Percentiles rank a stretch among this genome's conserved stretches.
These are phyloP conservation scores for Inonotus obliquus DNA, from an alignment of 1,284 basidiomycete species.

Conservation along the genomic window DNA sequence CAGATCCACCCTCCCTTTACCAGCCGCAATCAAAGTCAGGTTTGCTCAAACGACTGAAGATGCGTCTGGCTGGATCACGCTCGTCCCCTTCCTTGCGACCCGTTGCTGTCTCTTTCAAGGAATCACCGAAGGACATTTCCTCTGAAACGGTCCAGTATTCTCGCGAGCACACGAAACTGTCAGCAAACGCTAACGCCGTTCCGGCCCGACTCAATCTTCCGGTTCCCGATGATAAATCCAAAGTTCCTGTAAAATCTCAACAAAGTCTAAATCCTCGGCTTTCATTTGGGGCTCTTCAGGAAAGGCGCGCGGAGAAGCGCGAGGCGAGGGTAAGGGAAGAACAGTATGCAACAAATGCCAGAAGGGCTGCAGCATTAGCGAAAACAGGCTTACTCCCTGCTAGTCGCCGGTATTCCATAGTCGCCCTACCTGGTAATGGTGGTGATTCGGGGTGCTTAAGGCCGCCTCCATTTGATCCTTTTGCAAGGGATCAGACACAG, in stretches of 20 bases:
- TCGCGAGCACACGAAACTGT: not conserved
- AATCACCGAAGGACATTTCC: not conserved
- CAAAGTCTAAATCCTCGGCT: not conserved
- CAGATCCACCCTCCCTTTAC: not conserved
- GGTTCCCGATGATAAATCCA: not conserved
- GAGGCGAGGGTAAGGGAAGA: not conserved
- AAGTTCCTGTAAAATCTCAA: not conserved
- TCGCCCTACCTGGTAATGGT: not conserved
- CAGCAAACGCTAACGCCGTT: not conserved
- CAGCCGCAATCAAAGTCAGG: not conserved
- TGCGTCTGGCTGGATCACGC: not conserved
- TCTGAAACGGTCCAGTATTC: not conserved
- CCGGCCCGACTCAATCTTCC: not conserved
- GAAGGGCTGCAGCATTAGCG: conserved; percentile 3
- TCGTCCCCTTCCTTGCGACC: conserved; percentile 1
- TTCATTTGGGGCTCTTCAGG: not conserved
- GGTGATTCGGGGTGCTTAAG: not conserved
- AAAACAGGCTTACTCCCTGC: conserved; percentile 1
- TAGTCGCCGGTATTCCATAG: conserved; percentile 6
- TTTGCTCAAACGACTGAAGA: not conserved
- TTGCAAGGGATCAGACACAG: not conserved
- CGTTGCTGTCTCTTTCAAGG: not conserved
- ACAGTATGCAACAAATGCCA: not conserved
- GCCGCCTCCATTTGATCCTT: not conserved
- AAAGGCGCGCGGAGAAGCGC: not conserved